phyloP scores from a whole-genome alignment of 495 filamentous ascomycete genomes.

The Tuber microsphaerosporum region DNA sequence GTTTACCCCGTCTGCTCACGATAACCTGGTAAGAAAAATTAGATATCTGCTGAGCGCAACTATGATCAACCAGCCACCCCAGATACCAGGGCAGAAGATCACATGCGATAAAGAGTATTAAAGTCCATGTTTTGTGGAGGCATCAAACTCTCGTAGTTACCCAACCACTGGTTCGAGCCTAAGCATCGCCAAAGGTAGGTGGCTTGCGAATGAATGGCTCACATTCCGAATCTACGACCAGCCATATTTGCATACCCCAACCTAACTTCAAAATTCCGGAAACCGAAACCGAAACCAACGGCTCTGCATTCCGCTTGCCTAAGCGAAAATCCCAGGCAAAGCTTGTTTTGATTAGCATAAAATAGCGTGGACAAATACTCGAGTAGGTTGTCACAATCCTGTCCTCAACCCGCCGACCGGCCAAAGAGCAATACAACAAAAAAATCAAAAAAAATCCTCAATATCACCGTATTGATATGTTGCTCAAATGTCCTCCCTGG shows the following conservation, averaged over 20 bases:
- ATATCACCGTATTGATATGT: not conserved
- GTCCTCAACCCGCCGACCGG: constrained; percentile 8
- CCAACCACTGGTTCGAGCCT: not conserved
- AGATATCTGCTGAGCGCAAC: not conserved
- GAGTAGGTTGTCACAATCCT: constrained; percentile 4
- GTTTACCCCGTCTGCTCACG: not conserved
- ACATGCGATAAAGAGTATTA: not conserved
- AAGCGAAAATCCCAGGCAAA: constrained; percentile 22
- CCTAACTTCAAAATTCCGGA: constrained; percentile 26
- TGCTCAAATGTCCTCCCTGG: not conserved
- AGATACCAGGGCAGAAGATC: not conserved
- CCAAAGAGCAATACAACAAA: not conserved
- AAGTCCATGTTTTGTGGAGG: not conserved
- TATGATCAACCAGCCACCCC: not conserved
- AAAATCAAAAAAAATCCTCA: not conserved
- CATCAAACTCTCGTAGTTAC: not conserved
- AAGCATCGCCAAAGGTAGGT: constrained; percentile 6
- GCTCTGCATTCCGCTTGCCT: constrained; percentile 29
- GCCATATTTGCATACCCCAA: constrained; percentile 14
- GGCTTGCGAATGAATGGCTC: constrained; percentile 25
- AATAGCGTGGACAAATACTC: constrained; percentile 18
- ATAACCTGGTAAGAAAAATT: constrained; percentile 2
- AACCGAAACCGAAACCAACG: constrained; percentile 30
- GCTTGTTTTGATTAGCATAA: constrained; percentile 12
- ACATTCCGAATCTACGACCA: constrained; percentile 19